Evolutionary conservation across 2,329 filamentous ascomycete genomes (phyloP).

Genomic region (Botrytis deweyae): DNA sequence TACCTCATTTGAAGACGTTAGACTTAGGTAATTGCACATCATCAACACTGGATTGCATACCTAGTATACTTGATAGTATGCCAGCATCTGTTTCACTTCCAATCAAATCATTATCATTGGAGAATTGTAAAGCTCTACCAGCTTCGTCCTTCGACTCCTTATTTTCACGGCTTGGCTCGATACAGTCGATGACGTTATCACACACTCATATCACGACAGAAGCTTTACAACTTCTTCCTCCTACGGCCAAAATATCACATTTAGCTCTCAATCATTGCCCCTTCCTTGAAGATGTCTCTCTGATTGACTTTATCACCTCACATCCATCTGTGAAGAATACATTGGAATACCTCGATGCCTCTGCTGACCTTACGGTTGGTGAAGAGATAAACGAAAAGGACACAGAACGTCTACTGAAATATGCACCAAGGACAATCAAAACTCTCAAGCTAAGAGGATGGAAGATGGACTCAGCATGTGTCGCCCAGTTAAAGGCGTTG

Average conservation of each 20-base stretch:
- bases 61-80: neutral
- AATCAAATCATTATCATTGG: constrained; percentile 17
- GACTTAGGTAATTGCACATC: constrained; percentile 21
- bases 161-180: constrained; percentile 11
- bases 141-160: constrained; percentile 13
- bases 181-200: constrained; percentile 46
- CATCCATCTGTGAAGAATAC: constrained; percentile 44
- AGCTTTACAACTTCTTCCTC: constrained; percentile 66
- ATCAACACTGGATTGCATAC: constrained; percentile 1
- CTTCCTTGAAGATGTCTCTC: constrained; percentile 60
- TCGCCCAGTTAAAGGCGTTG: neutral
- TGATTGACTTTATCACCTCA: constrained; percentile 66
- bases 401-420: constrained; percentile 4
- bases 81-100: neutral
- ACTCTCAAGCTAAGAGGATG: constrained; percentile 19
- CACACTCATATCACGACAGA: constrained; percentile 70
- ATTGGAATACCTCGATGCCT: constrained; percentile 11
- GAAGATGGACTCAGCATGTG: constrained; percentile 11
- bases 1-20: constrained; percentile 15
- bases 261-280: constrained; percentile 74
- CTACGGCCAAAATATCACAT: constrained; percentile 68
- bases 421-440: constrained; percentile 12
- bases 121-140: constrained; percentile 1
- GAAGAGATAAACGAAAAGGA: constrained; percentile 11
- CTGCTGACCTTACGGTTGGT: neutral